These are phyloP conservation scores for Mucor irregularis DNA, from an alignment of 371 early-diverging fungal species.

Conservation along the genomic window DNA sequence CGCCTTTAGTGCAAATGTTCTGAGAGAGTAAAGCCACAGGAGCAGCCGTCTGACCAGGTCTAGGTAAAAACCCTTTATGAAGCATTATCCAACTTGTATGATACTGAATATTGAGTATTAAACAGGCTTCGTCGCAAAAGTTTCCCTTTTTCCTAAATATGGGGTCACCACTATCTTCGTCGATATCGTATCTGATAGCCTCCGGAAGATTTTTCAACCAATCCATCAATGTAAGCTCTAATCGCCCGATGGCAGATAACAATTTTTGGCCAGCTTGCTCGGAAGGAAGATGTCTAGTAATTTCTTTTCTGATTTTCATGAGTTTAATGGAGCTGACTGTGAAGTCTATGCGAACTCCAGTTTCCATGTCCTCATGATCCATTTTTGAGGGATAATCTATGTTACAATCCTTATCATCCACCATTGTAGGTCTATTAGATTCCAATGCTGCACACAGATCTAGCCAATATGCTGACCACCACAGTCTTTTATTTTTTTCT, in stretches of 20 bases:
- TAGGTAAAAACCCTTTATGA: conserved; percentile 49
- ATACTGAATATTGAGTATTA: conserved; percentile 42
- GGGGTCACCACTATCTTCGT: conserved; percentile 19
- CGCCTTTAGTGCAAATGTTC: conserved; percentile 36
- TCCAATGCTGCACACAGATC: conserved; percentile 54
- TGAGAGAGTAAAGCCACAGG: conserved; percentile 33
- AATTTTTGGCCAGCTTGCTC: conserved; percentile 48
- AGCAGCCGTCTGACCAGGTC: conserved; percentile 33
- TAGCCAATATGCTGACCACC: conserved; percentile 68
- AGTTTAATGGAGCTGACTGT: conserved; percentile 54
- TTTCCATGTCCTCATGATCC: conserved; percentile 47
- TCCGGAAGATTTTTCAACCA: conserved; percentile 56
- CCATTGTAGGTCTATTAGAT: conserved; percentile 54
- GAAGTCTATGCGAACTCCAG: conserved; percentile 49
- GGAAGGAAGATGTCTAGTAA: conserved; percentile 50
- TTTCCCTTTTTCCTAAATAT: conserved; percentile 33
- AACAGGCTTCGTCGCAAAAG: conserved; percentile 41
- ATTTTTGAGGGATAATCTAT: conserved; percentile 55
- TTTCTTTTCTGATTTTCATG: conserved; percentile 59
- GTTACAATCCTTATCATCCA: conserved; percentile 64
- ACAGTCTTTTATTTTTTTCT: conserved; percentile 61
- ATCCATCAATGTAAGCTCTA: conserved; percentile 52
- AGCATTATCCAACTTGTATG: conserved; percentile 56
- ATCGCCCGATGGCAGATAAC: conserved; percentile 48
- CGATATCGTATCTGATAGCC: no score